Evolutionary conservation across 1,284 basidiomycete genomes (phyloP).

Genomic region (Anthracocystis panici-leucophaei): DNA sequence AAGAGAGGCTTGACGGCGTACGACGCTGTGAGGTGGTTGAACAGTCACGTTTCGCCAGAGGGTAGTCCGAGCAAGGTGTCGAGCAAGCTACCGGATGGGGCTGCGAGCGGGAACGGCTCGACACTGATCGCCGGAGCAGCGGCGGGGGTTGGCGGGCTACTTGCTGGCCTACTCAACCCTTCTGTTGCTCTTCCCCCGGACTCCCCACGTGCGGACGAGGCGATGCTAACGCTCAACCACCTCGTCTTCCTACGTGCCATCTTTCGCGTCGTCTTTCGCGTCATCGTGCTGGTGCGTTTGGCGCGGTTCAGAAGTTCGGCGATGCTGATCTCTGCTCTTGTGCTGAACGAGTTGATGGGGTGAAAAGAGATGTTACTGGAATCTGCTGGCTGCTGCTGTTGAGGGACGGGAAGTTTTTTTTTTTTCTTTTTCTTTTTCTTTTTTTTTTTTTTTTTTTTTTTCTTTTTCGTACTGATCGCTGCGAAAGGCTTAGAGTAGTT

Average conservation of each 20-base stretch:
- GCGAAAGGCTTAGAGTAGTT: not conserved
- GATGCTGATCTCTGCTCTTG: slow-evolving; percentile 28
- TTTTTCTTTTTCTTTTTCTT: no score
- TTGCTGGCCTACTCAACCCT: slow-evolving; percentile 18
- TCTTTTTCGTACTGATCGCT: not conserved
- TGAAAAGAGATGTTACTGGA: not conserved
- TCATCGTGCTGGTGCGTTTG: slow-evolving; percentile 30
- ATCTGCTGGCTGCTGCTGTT: slow-evolving; percentile 7
- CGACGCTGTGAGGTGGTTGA: slow-evolving; percentile 28
- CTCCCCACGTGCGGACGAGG: not conserved
- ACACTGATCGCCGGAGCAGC: slow-evolving; percentile 19
- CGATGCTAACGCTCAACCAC: slow-evolving; percentile 14
- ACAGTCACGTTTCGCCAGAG: slow-evolving; percentile 6
- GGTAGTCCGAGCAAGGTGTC: slow-evolving; percentile 2
- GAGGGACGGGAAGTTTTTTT: not conserved
- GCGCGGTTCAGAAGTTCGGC: slow-evolving; percentile 25
- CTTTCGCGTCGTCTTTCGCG: slow-evolving; percentile 37
- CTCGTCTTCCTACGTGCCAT: slow-evolving; percentile 34
- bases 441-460: no score
- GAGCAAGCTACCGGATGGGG: not conserved
- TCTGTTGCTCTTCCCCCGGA: not conserved
- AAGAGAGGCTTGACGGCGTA: slow-evolving; percentile 22
- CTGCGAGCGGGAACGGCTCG: slow-evolving; percentile 4
- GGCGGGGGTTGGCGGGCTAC: slow-evolving; percentile 16
- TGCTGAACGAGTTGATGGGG: slow-evolving; percentile 36